These are phyloP conservation scores for Termitomyces sp. DNA, from an alignment of 768 basidiomycete species.

Conservation along the genomic window DNA sequence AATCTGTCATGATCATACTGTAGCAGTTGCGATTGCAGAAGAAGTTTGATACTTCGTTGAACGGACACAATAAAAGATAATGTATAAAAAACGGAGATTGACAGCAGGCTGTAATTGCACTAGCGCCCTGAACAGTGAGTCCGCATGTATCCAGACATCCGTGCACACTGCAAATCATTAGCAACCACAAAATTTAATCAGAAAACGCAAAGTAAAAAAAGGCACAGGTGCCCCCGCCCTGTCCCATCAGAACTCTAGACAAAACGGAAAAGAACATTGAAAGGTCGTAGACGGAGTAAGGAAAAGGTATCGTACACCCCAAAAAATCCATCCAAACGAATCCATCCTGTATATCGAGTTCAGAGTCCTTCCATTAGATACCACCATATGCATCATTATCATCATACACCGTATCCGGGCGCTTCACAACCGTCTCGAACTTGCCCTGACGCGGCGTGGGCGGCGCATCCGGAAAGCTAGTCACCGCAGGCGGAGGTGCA, in stretches of 20 bases:
- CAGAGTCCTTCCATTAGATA: constrained; percentile 9
- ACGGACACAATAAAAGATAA: neutral
- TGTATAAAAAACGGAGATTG: neutral
- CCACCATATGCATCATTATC: constrained; percentile 19
- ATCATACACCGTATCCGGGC: constrained; percentile 21
- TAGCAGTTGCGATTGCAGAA: neutral
- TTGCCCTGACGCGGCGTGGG: constrained; percentile 8
- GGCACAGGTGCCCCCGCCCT: constrained; percentile 1
- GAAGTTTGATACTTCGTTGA: neutral
- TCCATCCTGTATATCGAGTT: neutral
- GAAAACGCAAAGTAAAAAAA: neutral
- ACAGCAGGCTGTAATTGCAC: neutral
- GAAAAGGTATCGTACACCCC: constrained; percentile 2
- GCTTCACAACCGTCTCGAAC: constrained; percentile 2
- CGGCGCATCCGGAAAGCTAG: constrained; percentile 4
- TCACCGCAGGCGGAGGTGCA: constrained; percentile 8
- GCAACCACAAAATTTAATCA: neutral
- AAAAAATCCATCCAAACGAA: neutral
- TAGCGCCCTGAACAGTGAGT: neutral
- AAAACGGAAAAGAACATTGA: neutral
- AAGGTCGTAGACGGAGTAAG: neutral
- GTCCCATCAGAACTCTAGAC: neutral
- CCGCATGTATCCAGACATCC: neutral
- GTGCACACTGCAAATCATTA: neutral
- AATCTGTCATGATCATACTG: too few species aligned